Evolutionary conservation across 2,329 filamentous ascomycete species (phyloP).

Genomic region (Mariannaea sp.): DNA sequence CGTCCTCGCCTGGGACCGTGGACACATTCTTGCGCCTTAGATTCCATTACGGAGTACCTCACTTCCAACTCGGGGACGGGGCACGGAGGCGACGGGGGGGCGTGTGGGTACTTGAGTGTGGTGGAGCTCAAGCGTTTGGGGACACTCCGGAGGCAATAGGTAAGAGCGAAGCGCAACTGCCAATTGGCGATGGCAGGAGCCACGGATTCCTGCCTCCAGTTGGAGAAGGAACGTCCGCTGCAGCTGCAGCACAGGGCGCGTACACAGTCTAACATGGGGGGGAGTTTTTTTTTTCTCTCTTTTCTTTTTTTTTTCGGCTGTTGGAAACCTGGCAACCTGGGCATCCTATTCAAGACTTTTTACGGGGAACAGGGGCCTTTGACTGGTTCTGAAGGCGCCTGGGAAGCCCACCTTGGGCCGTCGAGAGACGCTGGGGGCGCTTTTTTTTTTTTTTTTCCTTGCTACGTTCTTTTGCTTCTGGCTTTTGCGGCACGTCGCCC

Average conservation of each 20-base stretch:
- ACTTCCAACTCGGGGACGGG: conserved; percentile 19
- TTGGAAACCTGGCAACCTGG: too few species aligned
- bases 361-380: not conserved
- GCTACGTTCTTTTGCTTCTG: not conserved
- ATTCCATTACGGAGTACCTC: conserved; percentile 7
- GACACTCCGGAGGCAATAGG: conserved; percentile 3
- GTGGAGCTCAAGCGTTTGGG: conserved; percentile 9
- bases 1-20: conserved; percentile 15
- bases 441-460: not conserved
- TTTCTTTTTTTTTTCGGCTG: not conserved
- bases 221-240: conserved; percentile 14
- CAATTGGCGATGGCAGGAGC: not conserved
- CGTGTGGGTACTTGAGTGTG: conserved; percentile 6
- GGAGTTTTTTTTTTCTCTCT: not conserved
- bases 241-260: conserved; percentile 15
- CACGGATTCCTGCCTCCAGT: conserved; percentile 5
- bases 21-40: conserved; percentile 13
- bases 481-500: conserved; percentile 3
- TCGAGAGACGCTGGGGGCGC: not conserved
- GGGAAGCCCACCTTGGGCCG: not conserved
- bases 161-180: conserved; percentile 1
- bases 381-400: not conserved
- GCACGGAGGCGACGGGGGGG: conserved; percentile 18
- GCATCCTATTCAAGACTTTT: too few species aligned
- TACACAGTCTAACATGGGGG: not conserved